Evolutionary conservation across 2,329 filamentous ascomycete genomes (phyloP).

Genomic region (Cercospora berteroae): DNA sequence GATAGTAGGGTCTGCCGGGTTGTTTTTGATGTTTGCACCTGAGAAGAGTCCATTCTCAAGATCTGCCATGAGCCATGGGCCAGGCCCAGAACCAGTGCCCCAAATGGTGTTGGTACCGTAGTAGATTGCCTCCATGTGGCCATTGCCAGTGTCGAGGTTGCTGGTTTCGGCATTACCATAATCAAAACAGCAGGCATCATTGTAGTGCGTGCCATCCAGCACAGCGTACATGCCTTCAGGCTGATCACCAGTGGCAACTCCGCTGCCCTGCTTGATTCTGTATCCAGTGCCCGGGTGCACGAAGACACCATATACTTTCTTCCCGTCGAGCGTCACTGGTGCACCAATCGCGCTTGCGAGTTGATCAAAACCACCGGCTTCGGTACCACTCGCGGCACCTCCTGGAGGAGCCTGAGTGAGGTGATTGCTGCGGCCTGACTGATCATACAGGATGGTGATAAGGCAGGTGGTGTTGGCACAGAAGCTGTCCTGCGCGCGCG

Average conservation of each 20-base stretch:
- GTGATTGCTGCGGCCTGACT: slow-evolving; percentile 61
- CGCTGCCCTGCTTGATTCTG: slow-evolving; percentile 56
- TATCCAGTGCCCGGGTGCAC: slow-evolving; percentile 62
- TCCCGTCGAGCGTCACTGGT: slow-evolving; percentile 57
- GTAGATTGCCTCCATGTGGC: slow-evolving; percentile 69
- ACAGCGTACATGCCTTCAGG: slow-evolving; percentile 62
- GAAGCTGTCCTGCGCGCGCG: slow-evolving; percentile 59
- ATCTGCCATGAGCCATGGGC: slow-evolving; percentile 69
- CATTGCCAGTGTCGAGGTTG: slow-evolving; percentile 53
- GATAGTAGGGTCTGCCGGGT: slow-evolving; percentile 54
- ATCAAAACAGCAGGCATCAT: slow-evolving; percentile 53
- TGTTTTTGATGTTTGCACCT: slow-evolving; percentile 48
- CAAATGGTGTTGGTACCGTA: slow-evolving; percentile 56
- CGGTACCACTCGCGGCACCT: slow-evolving; percentile 58
- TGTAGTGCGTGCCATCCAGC: slow-evolving; percentile 60
- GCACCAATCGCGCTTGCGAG: slow-evolving; percentile 59
- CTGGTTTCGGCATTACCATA: slow-evolving; percentile 46
- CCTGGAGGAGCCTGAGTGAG: slow-evolving; percentile 58
- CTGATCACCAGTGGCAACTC: slow-evolving; percentile 55
- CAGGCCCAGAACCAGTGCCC: slow-evolving; percentile 57
- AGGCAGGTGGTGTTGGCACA: slow-evolving; percentile 61
- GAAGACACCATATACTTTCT: slow-evolving; percentile 64
- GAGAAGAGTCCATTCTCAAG: slow-evolving; percentile 67
- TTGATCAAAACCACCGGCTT: slow-evolving; percentile 58
- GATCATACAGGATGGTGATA: slow-evolving; percentile 63